These are phyloP conservation scores for Echites panduratus DNA, from an alignment of 257 asterid species.

Conservation along the genomic window DNA sequence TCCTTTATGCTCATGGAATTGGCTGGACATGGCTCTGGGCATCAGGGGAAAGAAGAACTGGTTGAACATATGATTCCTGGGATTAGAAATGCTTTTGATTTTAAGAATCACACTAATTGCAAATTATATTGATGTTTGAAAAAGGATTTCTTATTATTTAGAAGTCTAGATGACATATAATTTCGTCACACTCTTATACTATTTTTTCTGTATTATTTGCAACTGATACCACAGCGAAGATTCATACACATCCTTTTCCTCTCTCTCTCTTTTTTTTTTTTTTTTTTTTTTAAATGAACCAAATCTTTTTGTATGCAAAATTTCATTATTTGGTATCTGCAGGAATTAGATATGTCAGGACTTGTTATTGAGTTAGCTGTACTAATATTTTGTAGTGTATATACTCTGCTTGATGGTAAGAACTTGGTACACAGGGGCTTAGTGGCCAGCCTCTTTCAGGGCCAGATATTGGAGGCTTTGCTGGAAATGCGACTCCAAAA, in stretches of 20 bases:
- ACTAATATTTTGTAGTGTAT: background rate
- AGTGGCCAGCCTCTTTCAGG: conserved; percentile 95
- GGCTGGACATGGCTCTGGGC: background rate
- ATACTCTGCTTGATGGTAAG: conserved; percentile 4
- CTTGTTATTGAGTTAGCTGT: background rate
- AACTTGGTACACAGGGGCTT: conserved; percentile 52
- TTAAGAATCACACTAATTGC: no score
- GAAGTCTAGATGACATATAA: background rate
- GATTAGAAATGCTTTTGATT: background rate
- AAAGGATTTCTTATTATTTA: background rate
- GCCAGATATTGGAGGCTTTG: conserved; percentile 98
- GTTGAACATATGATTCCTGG: background rate
- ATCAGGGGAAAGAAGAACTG: background rate
- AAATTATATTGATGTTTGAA: no score
- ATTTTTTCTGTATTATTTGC: background rate
- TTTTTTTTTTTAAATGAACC: background rate
- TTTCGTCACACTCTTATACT: background rate
- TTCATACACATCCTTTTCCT: background rate
- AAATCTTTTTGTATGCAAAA: background rate
- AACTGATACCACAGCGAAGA: background rate
- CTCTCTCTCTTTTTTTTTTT: no score
- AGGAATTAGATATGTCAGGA: background rate
- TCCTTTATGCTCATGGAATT: background rate
- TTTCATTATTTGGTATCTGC: background rate
- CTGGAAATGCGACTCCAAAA: conserved; percentile 90